A percentile compares a stretch with the other conserved stretches of the same genome.
Evolutionary conservation across 306 rosid species (phyloP).

Genomic region (cucumber (Cucumis sativus)): DNA sequence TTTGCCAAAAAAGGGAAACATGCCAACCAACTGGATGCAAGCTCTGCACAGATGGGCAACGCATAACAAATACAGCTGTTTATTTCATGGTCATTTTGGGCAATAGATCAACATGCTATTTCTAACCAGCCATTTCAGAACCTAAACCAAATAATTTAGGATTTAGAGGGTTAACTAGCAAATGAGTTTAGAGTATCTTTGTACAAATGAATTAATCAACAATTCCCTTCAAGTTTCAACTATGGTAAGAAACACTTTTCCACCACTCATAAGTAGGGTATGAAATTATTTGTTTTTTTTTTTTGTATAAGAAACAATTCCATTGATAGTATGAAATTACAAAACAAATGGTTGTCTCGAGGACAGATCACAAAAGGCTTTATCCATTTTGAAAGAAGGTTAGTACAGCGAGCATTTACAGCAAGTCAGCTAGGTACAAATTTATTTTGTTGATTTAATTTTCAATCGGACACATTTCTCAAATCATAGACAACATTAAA

Average conservation of each 20-base stretch:
- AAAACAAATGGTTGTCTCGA: too few relatives aligned
- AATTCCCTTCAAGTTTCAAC: not conserved
- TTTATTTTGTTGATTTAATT: not conserved
- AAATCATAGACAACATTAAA: not conserved
- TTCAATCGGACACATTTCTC: not conserved
- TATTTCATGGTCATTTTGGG: not conserved
- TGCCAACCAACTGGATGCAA: constrained; percentile 76
- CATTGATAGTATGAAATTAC: not conserved
- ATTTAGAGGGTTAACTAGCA: not conserved
- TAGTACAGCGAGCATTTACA: not conserved
- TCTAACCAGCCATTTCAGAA: not conserved
- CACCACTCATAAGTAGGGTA: not conserved
- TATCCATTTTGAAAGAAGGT: too few relatives aligned
- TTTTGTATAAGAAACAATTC: not conserved
- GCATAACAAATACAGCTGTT: not conserved
- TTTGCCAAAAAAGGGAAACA: constrained; percentile 64
- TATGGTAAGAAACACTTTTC: not conserved
- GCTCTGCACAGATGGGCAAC: constrained; percentile 45
- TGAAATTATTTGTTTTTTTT: not conserved
- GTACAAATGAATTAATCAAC: not conserved
- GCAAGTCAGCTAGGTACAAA: not conserved
- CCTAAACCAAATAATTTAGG: not conserved
- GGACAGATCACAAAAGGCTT: too few relatives aligned
- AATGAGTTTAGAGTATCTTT: not conserved
- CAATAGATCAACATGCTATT: not conserved